These are phyloP conservation scores for Trichophyton benhamiae DNA, from an alignment of 2,329 filamentous ascomycete species.

Conservation along the genomic window DNA sequence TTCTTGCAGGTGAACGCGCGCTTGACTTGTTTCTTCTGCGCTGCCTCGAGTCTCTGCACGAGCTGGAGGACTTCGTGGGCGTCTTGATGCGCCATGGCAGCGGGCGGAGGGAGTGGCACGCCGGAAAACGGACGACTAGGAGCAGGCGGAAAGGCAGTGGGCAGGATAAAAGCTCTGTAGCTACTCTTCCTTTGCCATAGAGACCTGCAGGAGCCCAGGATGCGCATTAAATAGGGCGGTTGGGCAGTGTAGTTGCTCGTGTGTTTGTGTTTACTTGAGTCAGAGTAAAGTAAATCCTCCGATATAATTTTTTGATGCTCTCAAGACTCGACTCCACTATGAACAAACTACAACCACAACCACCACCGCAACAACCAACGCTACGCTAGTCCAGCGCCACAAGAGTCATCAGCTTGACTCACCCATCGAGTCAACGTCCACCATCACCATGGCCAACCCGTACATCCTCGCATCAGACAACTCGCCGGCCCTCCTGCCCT, in stretches of 20 bases:
- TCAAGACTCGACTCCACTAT: too few species aligned
- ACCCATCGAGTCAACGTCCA: background rate
- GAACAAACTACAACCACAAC: too few species aligned
- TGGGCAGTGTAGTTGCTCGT: too few species aligned
- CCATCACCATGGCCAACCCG: slow-evolving; percentile 24
- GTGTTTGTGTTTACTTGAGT: background rate
- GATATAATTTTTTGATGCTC: too few species aligned
- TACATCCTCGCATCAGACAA: slow-evolving; percentile 75
- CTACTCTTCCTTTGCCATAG: background rate
- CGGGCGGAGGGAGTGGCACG: background rate
- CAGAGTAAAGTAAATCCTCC: background rate
- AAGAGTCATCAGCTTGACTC: background rate
- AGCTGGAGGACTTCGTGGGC: slow-evolving; percentile 53
- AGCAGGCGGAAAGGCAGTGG: background rate
- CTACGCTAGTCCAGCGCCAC: slow-evolving; percentile 4
- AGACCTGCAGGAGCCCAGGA: background rate
- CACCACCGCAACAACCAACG: background rate
- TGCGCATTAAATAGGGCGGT: background rate
- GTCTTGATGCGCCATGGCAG: slow-evolving; percentile 55
- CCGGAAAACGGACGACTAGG: background rate
- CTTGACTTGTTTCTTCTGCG: slow-evolving; percentile 42
- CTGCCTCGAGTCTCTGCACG: slow-evolving; percentile 49
- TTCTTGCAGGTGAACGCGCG: slow-evolving; percentile 63
- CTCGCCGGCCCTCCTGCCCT: slow-evolving; percentile 56
- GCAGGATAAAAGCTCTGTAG: background rate